Conservation (phyloP, 1,139 yeast species). For the Kazachstania sp. region DNA sequence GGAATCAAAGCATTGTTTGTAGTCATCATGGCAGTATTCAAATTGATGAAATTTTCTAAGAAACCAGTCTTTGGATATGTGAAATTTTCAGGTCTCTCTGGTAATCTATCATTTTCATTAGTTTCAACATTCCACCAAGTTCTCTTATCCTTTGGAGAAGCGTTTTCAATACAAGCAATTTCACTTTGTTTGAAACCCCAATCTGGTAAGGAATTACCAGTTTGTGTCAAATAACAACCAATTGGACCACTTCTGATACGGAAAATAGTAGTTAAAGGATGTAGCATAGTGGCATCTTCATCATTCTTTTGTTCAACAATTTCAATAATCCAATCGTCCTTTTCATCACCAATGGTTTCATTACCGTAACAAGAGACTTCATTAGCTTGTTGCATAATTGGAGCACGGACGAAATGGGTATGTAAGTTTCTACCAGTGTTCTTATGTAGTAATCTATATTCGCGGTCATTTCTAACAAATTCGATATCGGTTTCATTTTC, state of each 20-base stretch:
- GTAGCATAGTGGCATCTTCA: constrained; percentile 60
- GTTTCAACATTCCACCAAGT: constrained; percentile 98
- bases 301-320: constrained; percentile 66
- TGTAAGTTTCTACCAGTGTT: constrained; percentile 85
- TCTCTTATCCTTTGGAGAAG: constrained; percentile 78
- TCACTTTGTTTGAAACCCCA: constrained; percentile 99
- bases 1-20: constrained; percentile 95
- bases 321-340: constrained; percentile 93
- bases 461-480: constrained; percentile 62
- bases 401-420: constrained; percentile 76
- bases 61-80: constrained; percentile 76
- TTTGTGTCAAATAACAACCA: constrained; percentile 80
- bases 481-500: constrained; percentile 44
- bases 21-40: constrained; percentile 98
- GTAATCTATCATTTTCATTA: constrained; percentile 68
- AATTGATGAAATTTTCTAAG: constrained; percentile 79
- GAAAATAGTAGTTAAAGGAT: constrained; percentile 81
- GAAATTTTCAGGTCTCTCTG: constrained; percentile 62
- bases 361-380: constrained; percentile 97
- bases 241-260: constrained; percentile 60
- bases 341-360: constrained; percentile 72
- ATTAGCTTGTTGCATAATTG: constrained; percentile 56
- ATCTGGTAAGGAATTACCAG: constrained; percentile 74
- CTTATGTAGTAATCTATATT: constrained; percentile 70
- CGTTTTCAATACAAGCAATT: constrained; percentile 72